Evolutionary conservation across 192 early-diverging fungal genomes (phyloP), one percentile per base, ranked within the genome.

Genomic region (Chytriomyces sp.): DNA sequence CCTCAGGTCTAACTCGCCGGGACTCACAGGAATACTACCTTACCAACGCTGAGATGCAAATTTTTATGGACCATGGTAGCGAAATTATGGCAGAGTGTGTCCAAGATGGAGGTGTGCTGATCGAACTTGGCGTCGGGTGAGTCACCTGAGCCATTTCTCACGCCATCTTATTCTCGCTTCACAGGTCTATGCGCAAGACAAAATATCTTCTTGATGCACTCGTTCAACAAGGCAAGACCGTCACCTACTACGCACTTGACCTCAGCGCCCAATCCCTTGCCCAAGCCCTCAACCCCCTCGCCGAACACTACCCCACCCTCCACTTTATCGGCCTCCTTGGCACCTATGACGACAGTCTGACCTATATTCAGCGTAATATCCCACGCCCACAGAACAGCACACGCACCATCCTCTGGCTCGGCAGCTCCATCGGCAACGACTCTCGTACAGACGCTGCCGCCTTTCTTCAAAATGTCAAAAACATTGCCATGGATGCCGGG

Each of bases 11-110:
- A n/a, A n/a, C n/a, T n/a, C n/a, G n/a, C n/a, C n/a, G n/a, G n/a
- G n/a, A n/a, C n/a, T n/a, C n/a, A n/a, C n/a, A n/a, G n/a, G 93
- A 93, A 59, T 98, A 98, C 73, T 96, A 98, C 75, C 78, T 96
- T 71, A 94, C 93, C 10, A 78, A 88, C 40, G 89, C 91, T 41
- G 96, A 98, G 77, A 89, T 91, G 30, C 86, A 94, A n/a, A 89
- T 98, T 60, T 80, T 98, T 52, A 72, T 82, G 32, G 77, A 79
- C 3, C 74, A 89, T 26, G 86, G 80, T 4, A 80, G 85, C 36
- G 83, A 88, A 40, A 78, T 79, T 58, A 85, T 98, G 64, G 78
- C 83, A 0, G 81, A 80, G 14, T 76, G 90, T 31, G 86, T 93
- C 14, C 78, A 83, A 0, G 82, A 92, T 49, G 88, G 84, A 70